Evolutionary conservation across 1,284 basidiomycete genomes (phyloP), one percentile per base, ranked within the genome.

Genomic region (Ceratobasidium sp.): DNA sequence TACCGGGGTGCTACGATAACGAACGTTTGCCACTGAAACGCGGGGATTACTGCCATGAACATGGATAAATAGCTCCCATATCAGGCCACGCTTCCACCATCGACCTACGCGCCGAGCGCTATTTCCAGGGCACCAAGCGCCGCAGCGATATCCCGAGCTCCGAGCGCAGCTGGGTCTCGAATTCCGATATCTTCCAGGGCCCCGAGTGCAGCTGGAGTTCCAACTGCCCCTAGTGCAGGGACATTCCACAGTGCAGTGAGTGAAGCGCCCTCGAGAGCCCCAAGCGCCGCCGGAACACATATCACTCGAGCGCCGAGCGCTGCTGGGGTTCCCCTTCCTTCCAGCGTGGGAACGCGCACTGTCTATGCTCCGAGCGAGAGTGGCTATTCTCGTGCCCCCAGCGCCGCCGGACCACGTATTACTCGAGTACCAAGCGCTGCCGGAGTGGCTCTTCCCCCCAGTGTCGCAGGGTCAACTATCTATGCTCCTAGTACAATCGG

Each of bases 21-120:
- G 56, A 25, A 25, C 56, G 32, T 12, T 43, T 31, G 25, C 4
- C 45, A 8, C 45, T 29, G 20, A 12, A n/a, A 5, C 22, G 25
- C n/a, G n/a, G n/a, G n/a, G n/a, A n/a, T n/a, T n/a, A n/a, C n/a
- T n/a, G n/a, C n/a, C n/a, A n/a, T 40, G 38, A 17, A 17, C 38
- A 8, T 47, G 10, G 45, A 47, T 22, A 20, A 47, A 47, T 47
- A 47, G 45, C 10, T 7, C 10, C 10, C 45, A 20, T 22, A 47
- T 20, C 10, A 47, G 6, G 22, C 20, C 13, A 8, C 45, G 10
- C n/a, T 47, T 6, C 45, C 45, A 20, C 75, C 96, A 97, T 70
- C 60, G 32, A 85, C 87, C 78, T 85, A 88, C 60, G 96, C 77
- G 0, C 87, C 87, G 6, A 89, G 60, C 60, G 35, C 53, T 20